A percentile compares a stretch with the other conserved stretches of the same genome.
Conservation (phyloP, 345 rosid species). For the Arabis alpina region DNA sequence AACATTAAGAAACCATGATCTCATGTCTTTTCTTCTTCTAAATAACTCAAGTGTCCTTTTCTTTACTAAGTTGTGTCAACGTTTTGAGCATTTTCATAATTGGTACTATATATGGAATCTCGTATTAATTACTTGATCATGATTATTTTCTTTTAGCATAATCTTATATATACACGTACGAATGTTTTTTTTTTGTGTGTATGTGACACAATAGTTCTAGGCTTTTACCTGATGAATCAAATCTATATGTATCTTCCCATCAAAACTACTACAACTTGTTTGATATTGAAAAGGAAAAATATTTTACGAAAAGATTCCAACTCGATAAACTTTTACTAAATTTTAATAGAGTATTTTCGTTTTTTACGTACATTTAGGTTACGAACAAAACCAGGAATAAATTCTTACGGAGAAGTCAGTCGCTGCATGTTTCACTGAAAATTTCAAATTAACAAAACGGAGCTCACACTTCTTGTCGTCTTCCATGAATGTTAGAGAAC, state of each 20-base stretch:
- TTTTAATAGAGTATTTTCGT: too few relatives aligned
- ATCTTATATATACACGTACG: constrained; percentile 17
- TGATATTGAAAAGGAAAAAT: background rate
- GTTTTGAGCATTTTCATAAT: constrained; percentile 2
- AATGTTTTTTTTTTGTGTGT: constrained; percentile 10
- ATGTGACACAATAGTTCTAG: background rate
- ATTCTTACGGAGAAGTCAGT: background rate
- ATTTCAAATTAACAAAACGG: background rate
- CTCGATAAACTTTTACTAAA: too few relatives aligned
- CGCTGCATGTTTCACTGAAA: background rate
- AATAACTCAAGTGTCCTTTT: background rate
- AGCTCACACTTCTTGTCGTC: constrained; percentile 1
- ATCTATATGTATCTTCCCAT: background rate
- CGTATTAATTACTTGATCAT: background rate
- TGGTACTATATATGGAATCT: background rate
- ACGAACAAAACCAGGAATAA: too few relatives aligned
- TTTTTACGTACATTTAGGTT: too few relatives aligned
- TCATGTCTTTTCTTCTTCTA: constrained; percentile 6
- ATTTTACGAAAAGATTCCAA: too few relatives aligned
- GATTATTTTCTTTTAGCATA: background rate
- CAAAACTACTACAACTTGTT: background rate
- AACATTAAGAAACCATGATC: background rate
- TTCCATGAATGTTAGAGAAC: background rate
- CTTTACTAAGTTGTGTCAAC: background rate
- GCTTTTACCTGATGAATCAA: background rate